phyloP scores from a whole-genome alignment of 1,139 yeast species.

The Pneumocystis carinii region DNA sequence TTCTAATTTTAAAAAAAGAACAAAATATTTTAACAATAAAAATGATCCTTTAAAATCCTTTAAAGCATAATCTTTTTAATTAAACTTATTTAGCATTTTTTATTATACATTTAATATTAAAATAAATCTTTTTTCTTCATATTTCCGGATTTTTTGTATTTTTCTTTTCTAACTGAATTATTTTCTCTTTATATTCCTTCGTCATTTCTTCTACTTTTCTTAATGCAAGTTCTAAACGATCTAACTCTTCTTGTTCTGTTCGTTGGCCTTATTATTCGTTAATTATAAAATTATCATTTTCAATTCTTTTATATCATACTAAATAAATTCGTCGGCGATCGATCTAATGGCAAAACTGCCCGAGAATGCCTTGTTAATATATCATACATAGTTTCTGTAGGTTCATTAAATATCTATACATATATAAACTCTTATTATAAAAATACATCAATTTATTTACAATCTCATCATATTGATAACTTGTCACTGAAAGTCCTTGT shows the following conservation, averaged over 20 bases:
- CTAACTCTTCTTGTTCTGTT: slow-evolving; percentile 7
- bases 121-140: background rate
- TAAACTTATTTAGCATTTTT: background rate
- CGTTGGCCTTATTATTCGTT: background rate
- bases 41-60: slow-evolving; percentile 65
- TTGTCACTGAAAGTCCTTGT: slow-evolving; percentile 34
- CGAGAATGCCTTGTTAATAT: slow-evolving; percentile 41
- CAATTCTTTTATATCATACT: background rate
- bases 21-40: slow-evolving; percentile 23
- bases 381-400: slow-evolving; percentile 77
- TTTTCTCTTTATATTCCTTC: background rate
- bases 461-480: slow-evolving; percentile 72
- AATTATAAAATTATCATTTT: background rate
- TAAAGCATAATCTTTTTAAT: slow-evolving; percentile 20
- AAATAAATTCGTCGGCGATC: background rate
- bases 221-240: slow-evolving; percentile 1
- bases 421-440: background rate
- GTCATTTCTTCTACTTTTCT: slow-evolving; percentile 5
- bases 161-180: background rate
- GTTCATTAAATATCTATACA: slow-evolving; percentile 56
- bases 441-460: slow-evolving; percentile 27
- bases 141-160: background rate
- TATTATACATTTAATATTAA: background rate
- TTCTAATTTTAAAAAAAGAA: slow-evolving; percentile 25
- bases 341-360: background rate